A percentile compares a stretch with the other conserved stretches of the same genome.
Evolutionary conservation across 2,329 filamentous ascomycete genomes (phyloP).

Genomic region (Blastomyces parvus): DNA sequence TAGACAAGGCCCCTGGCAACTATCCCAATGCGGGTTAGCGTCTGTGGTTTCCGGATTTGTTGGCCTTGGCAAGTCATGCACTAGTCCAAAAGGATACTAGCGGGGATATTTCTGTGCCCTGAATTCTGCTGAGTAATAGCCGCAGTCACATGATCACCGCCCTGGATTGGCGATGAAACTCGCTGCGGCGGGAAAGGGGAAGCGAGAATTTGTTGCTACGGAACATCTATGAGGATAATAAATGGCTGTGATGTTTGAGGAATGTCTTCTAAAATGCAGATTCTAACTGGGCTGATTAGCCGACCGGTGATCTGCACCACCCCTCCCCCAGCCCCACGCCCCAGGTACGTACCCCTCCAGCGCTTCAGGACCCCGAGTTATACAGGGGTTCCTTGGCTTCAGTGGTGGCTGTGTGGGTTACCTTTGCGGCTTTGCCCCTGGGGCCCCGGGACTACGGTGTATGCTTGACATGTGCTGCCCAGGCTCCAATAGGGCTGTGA

Average conservation of each 20-base stretch:
- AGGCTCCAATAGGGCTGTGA: background rate
- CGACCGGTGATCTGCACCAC: background rate
- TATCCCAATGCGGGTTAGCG: background rate
- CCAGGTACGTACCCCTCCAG: background rate
- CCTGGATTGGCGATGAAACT: background rate
- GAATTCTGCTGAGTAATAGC: background rate
- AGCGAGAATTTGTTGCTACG: no score
- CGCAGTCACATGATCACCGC: background rate
- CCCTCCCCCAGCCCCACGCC: no score
- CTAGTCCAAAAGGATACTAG: background rate
- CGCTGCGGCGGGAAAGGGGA: no score
- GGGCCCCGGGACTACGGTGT: background rate
- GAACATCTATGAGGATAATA: no score
- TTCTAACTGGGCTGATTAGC: background rate
- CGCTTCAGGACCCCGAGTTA: background rate
- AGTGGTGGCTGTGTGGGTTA: background rate
- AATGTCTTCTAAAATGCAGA: background rate
- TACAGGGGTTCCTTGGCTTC: background rate
- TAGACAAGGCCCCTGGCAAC: background rate
- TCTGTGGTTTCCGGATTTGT: no score
- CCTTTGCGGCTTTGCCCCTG: background rate
- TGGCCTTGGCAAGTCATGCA: background rate
- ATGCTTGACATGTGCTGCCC: background rate
- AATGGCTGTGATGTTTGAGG: no score
- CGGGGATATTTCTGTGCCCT: no score